Evolutionary conservation across 2,329 filamentous ascomycete genomes (phyloP), one percentile per base, ranked within the genome.

Genomic region (Penicillium fuscoglaucum): DNA sequence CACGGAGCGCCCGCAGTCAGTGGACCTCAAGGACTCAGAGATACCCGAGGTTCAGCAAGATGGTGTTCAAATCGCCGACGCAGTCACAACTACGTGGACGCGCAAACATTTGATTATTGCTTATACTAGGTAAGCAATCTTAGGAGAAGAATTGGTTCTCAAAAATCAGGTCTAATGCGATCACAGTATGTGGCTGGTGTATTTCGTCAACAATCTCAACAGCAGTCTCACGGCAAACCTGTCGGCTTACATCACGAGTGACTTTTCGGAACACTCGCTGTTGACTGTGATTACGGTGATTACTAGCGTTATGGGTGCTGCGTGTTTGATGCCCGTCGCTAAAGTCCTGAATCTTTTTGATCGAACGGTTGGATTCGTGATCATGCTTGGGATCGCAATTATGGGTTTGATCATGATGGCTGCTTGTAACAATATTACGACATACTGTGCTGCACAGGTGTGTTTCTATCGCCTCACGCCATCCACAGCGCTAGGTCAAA

Each of bases 341-440:
- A 88, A 88, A 70, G 76, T 87, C 13, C 73, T 88, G 51, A 83
- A 89, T 70, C 73, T 86, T 37, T 88, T 82, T 80, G 86, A 84
- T 26, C 82, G 86, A 26, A 79, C 84, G 1, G 78, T 85, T 62
- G 85, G 83, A 8, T 81, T 85, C 60, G 59, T 78, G 3, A 45
- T 84, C 43, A 82, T 83, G 71, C 66, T 83, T 0, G 50, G 72
- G 6, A 67, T 81, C 55, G 77, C 78, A 65, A 78, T 79, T 0
- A 57, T 80, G 1, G 80, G 81, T 12, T 73, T 87, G 41, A 77
- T 86, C 59, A 80, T 90, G 75, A 86, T 87, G 74, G 87, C 87
- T 6, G 77, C 76, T 2, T 87, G 84, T 70, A 76, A 78, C 0
- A 83, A 83, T 61, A 81, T 89, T 17, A 73, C 83, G 59, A 85